Conservation (phyloP, 2,329 filamentous ascomycete species). For the Dactylellina leptospora region DNA sequence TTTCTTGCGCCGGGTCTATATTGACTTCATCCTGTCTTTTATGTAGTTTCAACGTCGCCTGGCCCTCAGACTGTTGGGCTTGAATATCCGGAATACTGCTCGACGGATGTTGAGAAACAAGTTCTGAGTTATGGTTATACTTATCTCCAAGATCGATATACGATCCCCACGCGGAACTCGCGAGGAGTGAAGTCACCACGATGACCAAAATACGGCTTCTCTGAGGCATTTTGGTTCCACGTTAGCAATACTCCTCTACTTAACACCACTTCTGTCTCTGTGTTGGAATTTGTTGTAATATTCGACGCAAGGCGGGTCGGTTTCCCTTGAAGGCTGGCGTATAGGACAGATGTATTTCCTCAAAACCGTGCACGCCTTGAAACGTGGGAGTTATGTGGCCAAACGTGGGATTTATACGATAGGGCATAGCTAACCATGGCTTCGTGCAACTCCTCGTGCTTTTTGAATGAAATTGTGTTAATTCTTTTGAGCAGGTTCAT, state of each 20-base stretch:
- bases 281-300: conserved; percentile 30
- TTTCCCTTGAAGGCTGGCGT: neutral
- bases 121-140: neutral
- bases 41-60: conserved; percentile 1
- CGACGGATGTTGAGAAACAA: neutral
- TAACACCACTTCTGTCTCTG: neutral
- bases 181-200: conserved; percentile 30
- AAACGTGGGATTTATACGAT: conserved; percentile 4
- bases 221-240: conserved; percentile 9
- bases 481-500: conserved; percentile 1
- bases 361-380: conserved; percentile 14
- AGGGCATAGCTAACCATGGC: neutral
- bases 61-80: too few species aligned
- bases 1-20: conserved; percentile 4
- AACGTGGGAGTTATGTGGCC: conserved; percentile 13
- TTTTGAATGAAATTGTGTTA: conserved; percentile 38
- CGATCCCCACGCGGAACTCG: conserved; percentile 10
- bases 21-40: conserved; percentile 13
- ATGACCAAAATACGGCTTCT: conserved; percentile 15
- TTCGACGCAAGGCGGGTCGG: neutral
- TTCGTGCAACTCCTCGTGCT: conserved; percentile 4
- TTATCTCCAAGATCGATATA: neutral
- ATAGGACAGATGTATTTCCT: neutral
- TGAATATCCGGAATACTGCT: neutral
- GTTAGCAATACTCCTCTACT: neutral